phyloP scores from a whole-genome alignment of 2,329 filamentous ascomycete genomes.

The Aspergillus chevalieri region DNA sequence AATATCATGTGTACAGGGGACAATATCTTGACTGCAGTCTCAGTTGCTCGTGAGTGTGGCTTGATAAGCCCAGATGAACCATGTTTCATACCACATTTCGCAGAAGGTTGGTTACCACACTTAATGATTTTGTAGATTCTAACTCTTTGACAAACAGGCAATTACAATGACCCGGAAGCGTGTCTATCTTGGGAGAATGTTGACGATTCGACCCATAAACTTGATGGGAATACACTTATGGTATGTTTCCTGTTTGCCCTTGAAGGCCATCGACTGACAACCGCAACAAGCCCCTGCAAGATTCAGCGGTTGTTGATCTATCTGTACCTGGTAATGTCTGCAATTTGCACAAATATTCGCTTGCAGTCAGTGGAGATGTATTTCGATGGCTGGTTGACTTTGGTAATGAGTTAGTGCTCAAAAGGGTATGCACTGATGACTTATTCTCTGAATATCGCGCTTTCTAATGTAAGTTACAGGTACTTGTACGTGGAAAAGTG shows the following conservation, averaged over 20 bases:
- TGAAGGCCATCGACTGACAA: conserved; percentile 7
- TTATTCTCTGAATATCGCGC: background rate
- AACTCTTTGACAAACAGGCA: conserved; percentile 41
- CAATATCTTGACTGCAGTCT: conserved; percentile 95
- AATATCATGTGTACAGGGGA: conserved; percentile 97
- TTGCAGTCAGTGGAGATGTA: conserved; percentile 86
- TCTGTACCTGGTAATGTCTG: conserved; percentile 80
- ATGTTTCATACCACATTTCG: conserved; percentile 88
- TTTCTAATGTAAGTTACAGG: conserved; percentile 41
- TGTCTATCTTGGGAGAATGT: conserved; percentile 86
- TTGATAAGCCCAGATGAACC: conserved; percentile 74
- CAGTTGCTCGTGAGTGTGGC: conserved; percentile 83
- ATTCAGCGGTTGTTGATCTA: conserved; percentile 65
- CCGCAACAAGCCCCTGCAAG: conserved; percentile 58
- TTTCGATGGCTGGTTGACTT: conserved; percentile 97
- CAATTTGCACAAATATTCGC: conserved; percentile 75
- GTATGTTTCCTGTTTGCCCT: conserved; percentile 35
- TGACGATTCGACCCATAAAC: conserved; percentile 70
- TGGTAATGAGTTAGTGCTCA: conserved; percentile 71
- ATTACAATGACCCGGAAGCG: conserved; percentile 66
- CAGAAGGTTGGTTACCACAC: conserved; percentile 51
- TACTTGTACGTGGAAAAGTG: conserved; percentile 86
- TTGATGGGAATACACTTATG: conserved; percentile 72
- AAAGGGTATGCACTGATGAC: conserved; percentile 20
- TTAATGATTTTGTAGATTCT: background rate